A percentile compares a stretch with the other conserved stretches of the same genome.
phyloP scores from a whole-genome alignment of 2,329 filamentous ascomycete genomes.

The Claviceps humidiphila region DNA sequence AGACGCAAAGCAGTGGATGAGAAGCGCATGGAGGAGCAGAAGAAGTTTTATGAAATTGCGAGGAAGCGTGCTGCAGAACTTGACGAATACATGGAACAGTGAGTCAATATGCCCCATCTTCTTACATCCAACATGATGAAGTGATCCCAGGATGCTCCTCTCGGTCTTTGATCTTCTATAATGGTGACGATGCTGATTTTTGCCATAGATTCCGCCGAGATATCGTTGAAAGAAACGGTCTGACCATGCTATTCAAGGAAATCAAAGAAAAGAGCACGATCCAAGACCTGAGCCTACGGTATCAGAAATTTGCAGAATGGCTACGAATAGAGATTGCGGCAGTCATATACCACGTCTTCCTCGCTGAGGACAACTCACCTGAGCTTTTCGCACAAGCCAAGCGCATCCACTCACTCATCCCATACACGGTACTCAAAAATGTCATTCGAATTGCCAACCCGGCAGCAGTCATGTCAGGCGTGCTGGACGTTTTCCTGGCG shows the following conservation, averaged over 20 bases:
- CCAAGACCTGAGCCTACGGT: slow-evolving; percentile 79
- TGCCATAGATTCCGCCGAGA: slow-evolving; percentile 46
- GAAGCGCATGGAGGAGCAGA: slow-evolving; percentile 82
- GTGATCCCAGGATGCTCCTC: not conserved
- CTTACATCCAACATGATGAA: not conserved
- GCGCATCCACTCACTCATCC: slow-evolving; percentile 86
- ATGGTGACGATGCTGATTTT: slow-evolving; percentile 9
- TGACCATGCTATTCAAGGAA: slow-evolving; percentile 85
- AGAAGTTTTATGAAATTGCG: slow-evolving; percentile 89
- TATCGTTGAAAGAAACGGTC: slow-evolving; percentile 60
- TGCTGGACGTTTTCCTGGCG: slow-evolving; percentile 88
- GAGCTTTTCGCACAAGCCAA: slow-evolving; percentile 91
- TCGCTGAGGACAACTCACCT: slow-evolving; percentile 95
- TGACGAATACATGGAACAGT: slow-evolving; percentile 97
- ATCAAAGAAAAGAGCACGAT: slow-evolving; percentile 85
- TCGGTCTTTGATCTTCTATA: too few relatives aligned
- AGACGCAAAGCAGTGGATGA: slow-evolving; percentile 72
- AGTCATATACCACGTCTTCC: slow-evolving; percentile 91
- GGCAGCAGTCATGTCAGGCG: slow-evolving; percentile 89
- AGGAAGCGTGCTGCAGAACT: slow-evolving; percentile 79
- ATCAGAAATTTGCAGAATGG: slow-evolving; percentile 98
- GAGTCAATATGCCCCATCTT: slow-evolving; percentile 18
- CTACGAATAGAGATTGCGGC: slow-evolving; percentile 92
- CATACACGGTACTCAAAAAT: slow-evolving; percentile 88
- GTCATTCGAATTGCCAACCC: slow-evolving; percentile 94